Evolutionary conservation across 1,284 basidiomycete species (phyloP), one percentile per base, ranked within the genome.

Genomic region (Leccinum fuscescens): DNA sequence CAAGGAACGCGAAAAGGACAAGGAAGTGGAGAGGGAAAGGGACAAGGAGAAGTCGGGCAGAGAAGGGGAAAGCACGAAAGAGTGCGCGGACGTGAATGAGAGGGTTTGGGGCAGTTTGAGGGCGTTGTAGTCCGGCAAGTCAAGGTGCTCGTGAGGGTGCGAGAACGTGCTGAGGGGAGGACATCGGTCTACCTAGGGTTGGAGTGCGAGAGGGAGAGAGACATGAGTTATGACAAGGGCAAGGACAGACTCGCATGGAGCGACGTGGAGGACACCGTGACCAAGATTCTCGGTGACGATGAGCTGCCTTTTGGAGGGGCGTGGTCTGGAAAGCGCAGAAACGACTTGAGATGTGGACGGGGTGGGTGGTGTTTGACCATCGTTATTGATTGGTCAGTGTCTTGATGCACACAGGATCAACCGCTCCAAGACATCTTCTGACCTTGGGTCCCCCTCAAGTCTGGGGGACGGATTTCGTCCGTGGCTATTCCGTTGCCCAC

Each of bases 321-420:
- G 57, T 86, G 87, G 83, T 77, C 83, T 3, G 85, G 81, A 50
- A 79, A 79, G 79, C 90, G 65, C 84, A 86, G 71, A 84, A 81
- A 63, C 90, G 87, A 72, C 74, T 92, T 2, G 89, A 86, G 67
- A 81, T 79, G 61, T 91, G 88, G 89, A 76, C 88, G 35, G 82
- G 81, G 88, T 89, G 66, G 59, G 85, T 24, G 24, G 24, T 79
- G 33, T 44, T 46, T n/a, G 27, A 22, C 11, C 11, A 29, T 50
- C 37, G 3, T 46, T n/a, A 5, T 42, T 15, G 12, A 53, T 53
- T 20, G 22, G 24, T 42, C n/a, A 15, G 59, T 6, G 33, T 57
- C 27, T 55, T 63, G 62, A 72, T 57, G 20, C 24, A 42, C 35
- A 39, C 56, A 72, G 71, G 49, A 70, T 76, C 48, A 72, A 76